Evolutionary conservation across 1,284 basidiomycete species (phyloP).

Genomic region (Irpex sp.): DNA sequence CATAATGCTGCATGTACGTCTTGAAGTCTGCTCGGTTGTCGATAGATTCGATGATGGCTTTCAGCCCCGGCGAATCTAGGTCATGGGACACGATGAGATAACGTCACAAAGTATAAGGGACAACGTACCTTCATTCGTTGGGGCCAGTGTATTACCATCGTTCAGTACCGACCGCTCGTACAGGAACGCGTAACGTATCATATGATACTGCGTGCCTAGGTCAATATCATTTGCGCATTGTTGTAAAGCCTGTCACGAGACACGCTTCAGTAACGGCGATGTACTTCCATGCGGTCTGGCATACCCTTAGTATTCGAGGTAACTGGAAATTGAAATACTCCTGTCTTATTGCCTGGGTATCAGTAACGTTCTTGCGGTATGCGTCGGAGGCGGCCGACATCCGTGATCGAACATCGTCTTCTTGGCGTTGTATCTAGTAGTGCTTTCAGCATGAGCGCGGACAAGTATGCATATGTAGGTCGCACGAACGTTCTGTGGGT

Average conservation of each 20-base stretch:
- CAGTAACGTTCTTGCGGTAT: conserved; percentile 88
- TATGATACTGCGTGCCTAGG: conserved; percentile 94
- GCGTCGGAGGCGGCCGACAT: conserved; percentile 86
- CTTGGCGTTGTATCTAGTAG: conserved; percentile 81
- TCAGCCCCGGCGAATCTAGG: conserved; percentile 61
- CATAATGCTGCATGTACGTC: conserved; percentile 96
- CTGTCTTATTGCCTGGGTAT: conserved; percentile 87
- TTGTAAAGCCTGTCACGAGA: conserved; percentile 72
- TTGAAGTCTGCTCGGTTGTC: conserved; percentile 96
- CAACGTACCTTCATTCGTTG: conserved; percentile 61
- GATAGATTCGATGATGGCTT: conserved; percentile 84
- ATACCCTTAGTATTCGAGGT: conserved; percentile 87
- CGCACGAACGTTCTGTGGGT: conserved; percentile 73
- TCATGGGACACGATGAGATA: conserved; percentile 9
- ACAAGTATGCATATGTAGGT: neutral
- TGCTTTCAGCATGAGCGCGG: neutral
- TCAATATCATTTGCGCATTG: conserved; percentile 97
- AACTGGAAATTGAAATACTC: conserved; percentile 98
- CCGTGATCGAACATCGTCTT: conserved; percentile 87
- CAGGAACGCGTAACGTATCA: conserved; percentile 91
- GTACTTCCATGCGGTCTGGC: conserved; percentile 24
- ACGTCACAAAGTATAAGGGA: neutral
- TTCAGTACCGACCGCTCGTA: conserved; percentile 89
- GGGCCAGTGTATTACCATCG: conserved; percentile 84
- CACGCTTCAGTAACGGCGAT: no score